A percentile compares a stretch with the other conserved stretches of the same genome.
phyloP scores from a whole-genome alignment of 2,329 filamentous ascomycete genomes.

The Diaporthe longicolla region DNA sequence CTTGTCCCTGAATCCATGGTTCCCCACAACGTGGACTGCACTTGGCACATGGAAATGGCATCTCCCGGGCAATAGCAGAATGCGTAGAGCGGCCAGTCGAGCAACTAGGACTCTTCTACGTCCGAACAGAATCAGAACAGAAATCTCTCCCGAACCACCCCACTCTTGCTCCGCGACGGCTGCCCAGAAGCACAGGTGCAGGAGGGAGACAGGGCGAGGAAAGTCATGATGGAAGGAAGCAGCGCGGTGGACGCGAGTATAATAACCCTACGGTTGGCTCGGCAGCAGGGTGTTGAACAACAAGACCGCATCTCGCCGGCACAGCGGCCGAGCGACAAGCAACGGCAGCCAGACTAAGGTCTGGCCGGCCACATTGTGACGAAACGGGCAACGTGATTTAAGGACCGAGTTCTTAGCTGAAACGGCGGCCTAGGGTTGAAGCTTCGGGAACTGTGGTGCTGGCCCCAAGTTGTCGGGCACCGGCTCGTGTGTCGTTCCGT shows the following conservation, averaged over 20 bases:
- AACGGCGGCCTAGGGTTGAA: conserved; percentile 25
- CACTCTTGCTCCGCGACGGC: not conserved
- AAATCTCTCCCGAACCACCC: not conserved
- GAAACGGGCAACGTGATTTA: conserved; percentile 13
- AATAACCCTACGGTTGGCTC: not conserved
- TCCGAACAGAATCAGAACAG: not conserved
- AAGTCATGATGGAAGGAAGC: not conserved
- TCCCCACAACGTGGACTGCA: not conserved
- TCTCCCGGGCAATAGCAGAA: not conserved
- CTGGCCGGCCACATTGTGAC: not conserved
- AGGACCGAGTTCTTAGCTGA: conserved; percentile 24
- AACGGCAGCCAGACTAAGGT: not conserved
- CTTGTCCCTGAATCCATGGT: not conserved
- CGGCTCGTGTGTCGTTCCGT: conserved; percentile 21
- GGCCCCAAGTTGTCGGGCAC: conserved; percentile 2
- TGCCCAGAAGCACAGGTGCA: not conserved
- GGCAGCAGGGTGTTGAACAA: not conserved
- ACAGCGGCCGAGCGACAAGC: not conserved
- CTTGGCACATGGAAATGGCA: conserved; percentile 7
- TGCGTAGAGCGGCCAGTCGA: not conserved
- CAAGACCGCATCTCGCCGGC: not conserved
- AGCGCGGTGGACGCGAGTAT: too few relatives aligned
- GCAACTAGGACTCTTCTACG: not conserved
- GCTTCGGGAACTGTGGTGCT: conserved; percentile 23
- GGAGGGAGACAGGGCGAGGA: not conserved